phyloP scores from a whole-genome alignment of 805 yeast genomes.

The Clavispora fructus region DNA sequence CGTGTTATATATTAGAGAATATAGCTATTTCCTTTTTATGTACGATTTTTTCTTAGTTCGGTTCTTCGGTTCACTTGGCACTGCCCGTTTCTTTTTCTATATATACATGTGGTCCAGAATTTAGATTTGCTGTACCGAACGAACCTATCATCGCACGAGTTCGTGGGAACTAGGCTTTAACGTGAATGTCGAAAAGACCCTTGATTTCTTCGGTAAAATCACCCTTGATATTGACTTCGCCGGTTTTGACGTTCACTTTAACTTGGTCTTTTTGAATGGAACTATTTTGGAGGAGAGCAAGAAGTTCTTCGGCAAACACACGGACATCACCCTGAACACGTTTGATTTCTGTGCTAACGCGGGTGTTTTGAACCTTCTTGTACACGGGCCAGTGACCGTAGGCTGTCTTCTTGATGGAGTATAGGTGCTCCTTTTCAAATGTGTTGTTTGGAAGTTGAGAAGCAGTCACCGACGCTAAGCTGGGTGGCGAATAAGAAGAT shows the following conservation, averaged over 20 bases:
- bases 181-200: conserved; percentile 19
- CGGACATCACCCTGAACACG: conserved; percentile 63
- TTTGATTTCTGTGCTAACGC: conserved; percentile 68
- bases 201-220: conserved; percentile 30
- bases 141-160: not conserved
- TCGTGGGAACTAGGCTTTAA: not conserved
- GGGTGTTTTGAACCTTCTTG: conserved; percentile 58
- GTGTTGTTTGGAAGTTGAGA: conserved; percentile 19
- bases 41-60: not conserved
- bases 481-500: conserved; percentile 24
- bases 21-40: not conserved
- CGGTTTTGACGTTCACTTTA: conserved; percentile 28
- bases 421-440: conserved; percentile 30
- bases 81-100: not conserved
- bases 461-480: conserved; percentile 15
- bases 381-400: conserved; percentile 80
- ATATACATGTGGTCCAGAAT: not conserved
- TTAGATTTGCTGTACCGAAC: not conserved
- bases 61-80: not conserved
- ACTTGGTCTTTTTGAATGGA: conserved; percentile 27
- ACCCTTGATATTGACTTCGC: conserved; percentile 38
- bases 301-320: conserved; percentile 63
- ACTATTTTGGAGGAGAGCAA: conserved; percentile 22
- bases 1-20: not conserved
- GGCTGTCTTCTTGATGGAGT: conserved; percentile 45